Base-by-base conservation (phyloP, 306 rosid genomes). In the Astragalus glycyphyllos region DNA sequence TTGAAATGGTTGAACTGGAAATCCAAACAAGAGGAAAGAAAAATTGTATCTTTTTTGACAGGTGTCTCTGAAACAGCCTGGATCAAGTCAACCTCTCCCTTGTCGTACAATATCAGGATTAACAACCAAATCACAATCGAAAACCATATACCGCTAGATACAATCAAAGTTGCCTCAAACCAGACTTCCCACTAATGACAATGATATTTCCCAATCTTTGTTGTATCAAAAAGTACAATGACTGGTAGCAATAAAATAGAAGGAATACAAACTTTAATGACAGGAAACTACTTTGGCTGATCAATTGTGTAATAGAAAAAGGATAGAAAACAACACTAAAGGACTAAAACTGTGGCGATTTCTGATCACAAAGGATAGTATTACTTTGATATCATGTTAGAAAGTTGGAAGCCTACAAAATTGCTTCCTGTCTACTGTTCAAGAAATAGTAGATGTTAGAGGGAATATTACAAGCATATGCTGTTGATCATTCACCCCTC, bases 1-100 rank as follows among this genome's bases (percentile, higher is more conserved):
- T 83, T 78, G 64, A 73, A 81, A 88, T 90, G 88, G 88, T 82
- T 69, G 89, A 82, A 82, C 87, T 86, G 83, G 84, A 73, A 89
- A 83, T 83, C 83, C 73, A 75, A 67, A 6, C 68, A 82, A 75
- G 80, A 58, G 34, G 17, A 6, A 44, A 17, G 13, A 58, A 79
- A 76, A 81, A 32, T 34, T 66, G 64, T 10, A 58, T 44, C 56
- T 81, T 77, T 7, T 66, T 35, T 72, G 71, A 73, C 78, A 86
- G 84, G 77, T 86, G 77, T 81, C 55, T 77, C 69, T 62, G 80
- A 80, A 81, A 81, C 54, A 48, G 13, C 20, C 20, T 13, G 20
- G 54, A 13, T 53, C 58, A 20, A 53, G 32, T 53, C 34, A 20
- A 8, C 34, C 32, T 53, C 14, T 37, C 60, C 37, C 31, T 6